Base-by-base conservation (phyloP, 306 rosid genomes). In the Nissolia schottii region DNA sequence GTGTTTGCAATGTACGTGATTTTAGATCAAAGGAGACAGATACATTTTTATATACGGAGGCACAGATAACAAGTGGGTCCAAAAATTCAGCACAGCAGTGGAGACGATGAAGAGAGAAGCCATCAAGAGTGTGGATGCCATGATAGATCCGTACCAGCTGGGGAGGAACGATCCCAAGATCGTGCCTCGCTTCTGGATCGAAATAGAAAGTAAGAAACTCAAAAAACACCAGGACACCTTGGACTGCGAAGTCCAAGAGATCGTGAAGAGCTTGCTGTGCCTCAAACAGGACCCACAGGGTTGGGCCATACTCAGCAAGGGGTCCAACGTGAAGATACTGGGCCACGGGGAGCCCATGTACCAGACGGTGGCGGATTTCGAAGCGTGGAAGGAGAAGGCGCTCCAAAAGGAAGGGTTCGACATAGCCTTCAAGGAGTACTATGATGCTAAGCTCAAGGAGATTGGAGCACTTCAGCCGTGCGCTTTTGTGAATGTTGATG, bases 151-250 rank as follows among this genome's bases (percentile, higher is more conserved):
- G 24, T 72, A 79, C 35, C 64, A 79, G 2, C 6, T 79, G 56
- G 82, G 82, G 19, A 79, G 56, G 41, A 55, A 64, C 1, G 74
- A 79, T 0, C 64, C 78, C 0, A 72, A 37, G 19, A 15, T 56
- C 13, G 54, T 72, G 45, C 82, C 69, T 32, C 82, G 82, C 55
- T 79, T 79, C 43, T 79, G 82, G 82, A 79, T 79, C 20, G 82
- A 72, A 64, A 56, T 79, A 32, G 82, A 79, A 19, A 79, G 82
- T 48, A 79, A 79, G 78, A 64, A 28, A 14, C 82, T 71, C 8
- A 79, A 72, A 43, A 79, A 79, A 43, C 82, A 79, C 50, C 58
- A 79, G 18, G 78, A 64, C 27, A 24, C 4, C 0, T 0, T 56
- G 28, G 82, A 79, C 63, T 72, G 78, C 57, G 73, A 79, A 69